phyloP scores from a whole-genome alignment of 345 rosid species.

The Gossypium stocksii region DNA sequence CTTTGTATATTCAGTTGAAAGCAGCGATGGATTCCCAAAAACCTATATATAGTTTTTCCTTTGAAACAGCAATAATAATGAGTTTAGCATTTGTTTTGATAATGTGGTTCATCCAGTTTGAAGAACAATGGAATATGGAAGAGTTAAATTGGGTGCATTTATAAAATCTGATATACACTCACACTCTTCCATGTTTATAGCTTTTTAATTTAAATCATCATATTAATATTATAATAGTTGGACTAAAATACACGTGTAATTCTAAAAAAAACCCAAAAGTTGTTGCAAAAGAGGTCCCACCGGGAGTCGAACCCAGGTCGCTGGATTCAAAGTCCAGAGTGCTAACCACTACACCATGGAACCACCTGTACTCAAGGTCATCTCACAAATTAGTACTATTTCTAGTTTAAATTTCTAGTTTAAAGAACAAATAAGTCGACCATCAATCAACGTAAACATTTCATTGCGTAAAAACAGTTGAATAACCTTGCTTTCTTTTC shows the following conservation, averaged over 20 bases:
- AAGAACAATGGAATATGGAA: background rate
- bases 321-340: constrained; percentile 99
- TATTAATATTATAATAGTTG: background rate
- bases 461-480: too few relatives aligned
- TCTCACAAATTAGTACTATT: accelerated
- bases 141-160: background rate
- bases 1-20: background rate
- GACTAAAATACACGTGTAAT: too few relatives aligned
- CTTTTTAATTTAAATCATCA: background rate
- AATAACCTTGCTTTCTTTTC: too few relatives aligned
- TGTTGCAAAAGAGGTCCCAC: constrained; percentile 51
- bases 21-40: background rate
- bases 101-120: background rate
- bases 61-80: background rate
- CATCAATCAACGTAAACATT: too few relatives aligned
- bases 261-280: background rate
- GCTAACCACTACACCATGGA: constrained; percentile 99
- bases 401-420: too few relatives aligned
- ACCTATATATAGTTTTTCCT: background rate
- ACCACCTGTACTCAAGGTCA: constrained; percentile 18
- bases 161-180: too few relatives aligned
- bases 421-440: too few relatives aligned
- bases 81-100: background rate
- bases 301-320: constrained; percentile 98
- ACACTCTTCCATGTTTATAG: too few relatives aligned